Conservation (phyloP, 305 asterid genomes). For the Fraxinus floribunda region DNA sequence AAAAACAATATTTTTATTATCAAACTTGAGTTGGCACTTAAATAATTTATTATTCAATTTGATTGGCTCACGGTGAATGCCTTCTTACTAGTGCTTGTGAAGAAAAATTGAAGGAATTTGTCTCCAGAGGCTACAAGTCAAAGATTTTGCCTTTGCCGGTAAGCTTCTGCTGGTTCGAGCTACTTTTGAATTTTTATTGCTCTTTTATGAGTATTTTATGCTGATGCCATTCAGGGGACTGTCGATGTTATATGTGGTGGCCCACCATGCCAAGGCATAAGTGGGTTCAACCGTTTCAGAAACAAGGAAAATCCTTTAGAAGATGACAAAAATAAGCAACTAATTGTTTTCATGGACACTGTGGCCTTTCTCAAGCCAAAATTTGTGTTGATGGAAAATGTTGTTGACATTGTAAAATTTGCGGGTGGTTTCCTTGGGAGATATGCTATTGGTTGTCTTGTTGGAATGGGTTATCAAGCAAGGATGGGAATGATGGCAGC, state of each 20-base stretch:
- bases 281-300: conserved; percentile 46
- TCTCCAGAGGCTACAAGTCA: conserved; percentile 25
- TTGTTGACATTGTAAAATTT: conserved; percentile 42
- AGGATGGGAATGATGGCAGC: conserved; percentile 50
- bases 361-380: conserved; percentile 39
- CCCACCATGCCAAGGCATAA: conserved; percentile 55
- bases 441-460: conserved; percentile 40
- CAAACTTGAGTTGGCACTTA: not conserved
- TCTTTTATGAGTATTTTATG: not conserved
- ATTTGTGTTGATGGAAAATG: conserved; percentile 50
- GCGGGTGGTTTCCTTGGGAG: conserved; percentile 35
- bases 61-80: not conserved
- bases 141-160: conserved; percentile 44
- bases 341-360: conserved; percentile 41
- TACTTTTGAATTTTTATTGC: not conserved
- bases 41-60: not conserved
- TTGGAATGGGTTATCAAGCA: conserved; percentile 44
- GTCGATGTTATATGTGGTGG: conserved; percentile 56
- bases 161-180: conserved; percentile 3
- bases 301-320: conserved; percentile 32
- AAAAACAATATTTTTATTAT: not conserved
- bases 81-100: conserved; percentile 28
- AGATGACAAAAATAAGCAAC: conserved; percentile 43
- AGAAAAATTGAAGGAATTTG: conserved; percentile 37
- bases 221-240: conserved; percentile 25